A percentile compares a stretch with the other conserved stretches of the same genome.
These are phyloP conservation scores for Xylaria sp. DNA, from an alignment of 2,329 filamentous ascomycete genomes.

Conservation along the genomic window DNA sequence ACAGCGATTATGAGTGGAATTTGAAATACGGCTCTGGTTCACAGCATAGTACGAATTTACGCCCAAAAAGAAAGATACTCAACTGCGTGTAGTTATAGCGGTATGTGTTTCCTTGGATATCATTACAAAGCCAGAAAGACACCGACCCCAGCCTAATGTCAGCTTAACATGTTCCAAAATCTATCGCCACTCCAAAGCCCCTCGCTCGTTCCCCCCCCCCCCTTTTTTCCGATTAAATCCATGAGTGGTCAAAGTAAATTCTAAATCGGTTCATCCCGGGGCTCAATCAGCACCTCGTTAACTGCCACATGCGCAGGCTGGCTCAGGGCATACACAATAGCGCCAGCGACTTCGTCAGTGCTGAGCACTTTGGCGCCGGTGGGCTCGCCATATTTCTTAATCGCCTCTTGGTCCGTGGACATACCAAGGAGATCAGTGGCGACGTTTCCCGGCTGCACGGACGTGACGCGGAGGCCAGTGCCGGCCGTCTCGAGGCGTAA, in stretches of 20 bases:
- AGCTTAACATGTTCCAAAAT: not conserved
- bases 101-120: not conserved
- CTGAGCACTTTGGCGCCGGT: slow-evolving; percentile 79
- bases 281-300: slow-evolving; percentile 83
- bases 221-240: not conserved
- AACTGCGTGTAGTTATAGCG: not conserved
- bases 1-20: not conserved
- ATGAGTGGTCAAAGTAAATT: not conserved
- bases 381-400: slow-evolving; percentile 82
- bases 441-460: slow-evolving; percentile 81
- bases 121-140: not conserved
- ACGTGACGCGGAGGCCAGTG: slow-evolving; percentile 76
- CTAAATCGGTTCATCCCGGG: slow-evolving; percentile 77
- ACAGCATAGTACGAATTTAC: not conserved
- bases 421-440: slow-evolving; percentile 77
- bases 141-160: not conserved
- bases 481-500: slow-evolving; percentile 81
- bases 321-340: slow-evolving; percentile 78
- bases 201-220: not conserved
- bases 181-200: not conserved
- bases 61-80: not conserved
- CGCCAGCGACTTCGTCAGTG: slow-evolving; percentile 75
- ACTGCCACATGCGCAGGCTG: slow-evolving; percentile 81
- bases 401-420: slow-evolving; percentile 78
- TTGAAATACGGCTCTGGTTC: not conserved